Conservation (phyloP, 2,329 filamentous ascomycete species). For the Pseudocercospora fuligena region DNA sequence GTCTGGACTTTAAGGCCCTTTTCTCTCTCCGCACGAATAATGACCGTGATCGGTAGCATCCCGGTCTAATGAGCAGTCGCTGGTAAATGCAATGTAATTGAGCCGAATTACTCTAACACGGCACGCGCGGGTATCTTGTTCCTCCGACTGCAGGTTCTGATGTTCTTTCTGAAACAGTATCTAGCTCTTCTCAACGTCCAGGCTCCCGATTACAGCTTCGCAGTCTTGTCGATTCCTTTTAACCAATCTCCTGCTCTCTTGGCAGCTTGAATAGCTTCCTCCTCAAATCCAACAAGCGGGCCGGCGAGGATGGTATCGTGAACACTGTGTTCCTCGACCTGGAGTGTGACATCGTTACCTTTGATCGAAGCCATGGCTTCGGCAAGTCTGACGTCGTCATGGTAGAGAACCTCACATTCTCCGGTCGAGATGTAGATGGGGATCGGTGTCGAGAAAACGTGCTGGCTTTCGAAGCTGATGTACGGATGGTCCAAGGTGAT, state of each 20-base stretch:
- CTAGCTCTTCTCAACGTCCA: not conserved
- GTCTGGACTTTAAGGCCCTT: not conserved
- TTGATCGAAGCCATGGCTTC: conserved; percentile 43
- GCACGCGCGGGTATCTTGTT: not conserved
- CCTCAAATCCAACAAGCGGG: conserved; percentile 48
- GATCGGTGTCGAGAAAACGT: conserved; percentile 46
- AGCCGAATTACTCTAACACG: not conserved
- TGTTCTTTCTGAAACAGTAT: not conserved
- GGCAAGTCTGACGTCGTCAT: conserved; percentile 46
- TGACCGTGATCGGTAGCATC: not conserved
- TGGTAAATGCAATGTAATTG: not conserved
- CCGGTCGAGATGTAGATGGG: conserved; percentile 52
- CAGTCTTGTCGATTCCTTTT: conserved; percentile 14
- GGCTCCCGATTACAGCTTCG: not conserved
- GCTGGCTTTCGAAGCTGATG: conserved; percentile 41
- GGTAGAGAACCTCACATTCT: conserved; percentile 48
- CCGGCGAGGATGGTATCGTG: conserved; percentile 56
- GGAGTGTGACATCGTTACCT: conserved; percentile 49
- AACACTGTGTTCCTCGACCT: conserved; percentile 47
- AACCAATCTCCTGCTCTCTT: conserved; percentile 46
- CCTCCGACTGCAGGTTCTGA: not conserved
- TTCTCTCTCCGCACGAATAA: not conserved
- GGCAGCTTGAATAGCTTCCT: conserved; percentile 42
- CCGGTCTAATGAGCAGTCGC: not conserved
- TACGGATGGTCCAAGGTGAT: conserved; percentile 44